Conservation (phyloP, 2,329 filamentous ascomycete species). For the Botrytis paeoniae region DNA sequence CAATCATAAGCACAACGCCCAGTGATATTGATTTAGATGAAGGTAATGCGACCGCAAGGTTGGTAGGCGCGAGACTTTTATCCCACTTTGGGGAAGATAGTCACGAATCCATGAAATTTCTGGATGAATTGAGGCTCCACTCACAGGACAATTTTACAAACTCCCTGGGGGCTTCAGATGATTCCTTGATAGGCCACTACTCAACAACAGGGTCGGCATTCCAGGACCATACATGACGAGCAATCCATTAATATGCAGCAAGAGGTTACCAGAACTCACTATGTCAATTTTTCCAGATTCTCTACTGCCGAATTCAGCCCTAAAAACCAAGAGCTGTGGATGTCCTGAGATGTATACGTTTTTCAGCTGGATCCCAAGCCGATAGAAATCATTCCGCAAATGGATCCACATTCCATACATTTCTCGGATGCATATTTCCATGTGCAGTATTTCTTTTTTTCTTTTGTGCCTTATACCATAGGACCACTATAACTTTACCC, state of each 20-base stretch:
- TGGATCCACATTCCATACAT: not conserved
- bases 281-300: not conserved
- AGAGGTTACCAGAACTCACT: not conserved
- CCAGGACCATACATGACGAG: not conserved
- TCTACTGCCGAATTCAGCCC: constrained; percentile 1
- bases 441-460: not conserved
- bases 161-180: not conserved
- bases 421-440: not conserved
- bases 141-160: not conserved
- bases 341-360: not conserved
- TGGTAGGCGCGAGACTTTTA: not conserved
- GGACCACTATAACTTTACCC: not conserved
- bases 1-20: not conserved
- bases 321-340: not conserved
- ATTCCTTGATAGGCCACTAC: not conserved
- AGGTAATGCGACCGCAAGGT: not conserved
- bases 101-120: not conserved
- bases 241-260: not conserved
- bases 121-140: not conserved
- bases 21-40: constrained; percentile 14
- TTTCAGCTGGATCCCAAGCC: not conserved
- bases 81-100: not conserved
- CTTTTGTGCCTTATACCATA: not conserved
- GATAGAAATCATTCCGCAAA: not conserved
- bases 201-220: not conserved